Conservation (phyloP, 768 basidiomycete genomes). For the Chalciporus piperatus region DNA sequence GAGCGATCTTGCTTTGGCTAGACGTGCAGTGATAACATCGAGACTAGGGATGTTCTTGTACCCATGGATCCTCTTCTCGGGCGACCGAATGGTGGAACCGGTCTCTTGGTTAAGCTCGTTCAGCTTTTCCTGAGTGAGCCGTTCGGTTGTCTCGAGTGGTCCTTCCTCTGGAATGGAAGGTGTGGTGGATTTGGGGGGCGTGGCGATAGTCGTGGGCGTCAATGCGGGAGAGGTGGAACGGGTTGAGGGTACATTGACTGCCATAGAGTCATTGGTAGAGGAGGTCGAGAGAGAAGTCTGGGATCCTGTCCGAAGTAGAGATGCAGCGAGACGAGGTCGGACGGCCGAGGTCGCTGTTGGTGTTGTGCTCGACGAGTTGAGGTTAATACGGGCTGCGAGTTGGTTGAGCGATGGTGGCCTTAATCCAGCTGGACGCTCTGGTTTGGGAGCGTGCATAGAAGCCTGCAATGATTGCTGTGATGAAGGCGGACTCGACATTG, state of each 20-base stretch:
- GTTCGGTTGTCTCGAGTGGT: slow-evolving; percentile 33
- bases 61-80: slow-evolving; percentile 48
- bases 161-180: slow-evolving; percentile 37
- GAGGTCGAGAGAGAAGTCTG: slow-evolving; percentile 52
- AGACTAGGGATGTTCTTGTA: slow-evolving; percentile 88
- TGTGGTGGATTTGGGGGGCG: slow-evolving; percentile 40
- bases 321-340: slow-evolving; percentile 74
- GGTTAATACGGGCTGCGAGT: slow-evolving; percentile 73
- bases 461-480: slow-evolving; percentile 27
- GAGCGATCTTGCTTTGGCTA: slow-evolving; percentile 68
- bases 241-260: slow-evolving; percentile 64
- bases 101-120: slow-evolving; percentile 63
- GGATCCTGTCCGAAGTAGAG: slow-evolving; percentile 61
- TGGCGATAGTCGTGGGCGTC: slow-evolving; percentile 44
- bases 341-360: slow-evolving; percentile 29
- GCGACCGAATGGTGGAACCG: slow-evolving; percentile 20
- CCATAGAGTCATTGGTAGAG: slow-evolving; percentile 54
- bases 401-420: slow-evolving; percentile 78
- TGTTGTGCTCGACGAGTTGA: slow-evolving; percentile 31
- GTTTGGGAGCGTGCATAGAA: slow-evolving; percentile 35
- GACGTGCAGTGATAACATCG: slow-evolving; percentile 78
- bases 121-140: slow-evolving; percentile 64
- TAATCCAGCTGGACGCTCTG: slow-evolving; percentile 33
- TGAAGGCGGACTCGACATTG: slow-evolving; percentile 33
- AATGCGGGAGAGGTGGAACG: slow-evolving; percentile 64